These are phyloP conservation scores for Xylariales sp. DNA, from an alignment of 2,329 filamentous ascomycete species.

Conservation along the genomic window DNA sequence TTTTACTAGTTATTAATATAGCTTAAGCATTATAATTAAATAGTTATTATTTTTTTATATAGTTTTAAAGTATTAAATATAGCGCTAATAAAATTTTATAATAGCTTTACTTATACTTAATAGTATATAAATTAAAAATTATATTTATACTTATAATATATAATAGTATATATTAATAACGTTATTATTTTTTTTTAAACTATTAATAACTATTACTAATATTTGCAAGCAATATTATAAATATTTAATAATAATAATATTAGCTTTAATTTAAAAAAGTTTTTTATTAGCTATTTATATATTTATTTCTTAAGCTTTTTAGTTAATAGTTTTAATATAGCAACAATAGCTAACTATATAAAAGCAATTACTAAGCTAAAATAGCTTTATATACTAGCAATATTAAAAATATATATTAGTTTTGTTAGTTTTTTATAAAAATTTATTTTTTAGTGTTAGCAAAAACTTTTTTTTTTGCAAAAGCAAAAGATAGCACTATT, in stretches of 20 bases:
- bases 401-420: constrained; percentile 4
- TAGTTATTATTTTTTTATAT: constrained; percentile 6
- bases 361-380: constrained; percentile 4
- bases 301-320: background rate
- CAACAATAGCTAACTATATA: background rate
- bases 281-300: background rate
- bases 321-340: background rate
- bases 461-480: constrained; percentile 1
- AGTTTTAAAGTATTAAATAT: constrained; percentile 4
- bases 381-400: background rate
- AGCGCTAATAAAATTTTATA: constrained; percentile 1
- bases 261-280: background rate
- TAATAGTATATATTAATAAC: background rate
- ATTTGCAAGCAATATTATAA: background rate
- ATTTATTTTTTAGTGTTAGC: constrained; percentile 8
- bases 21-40: background rate
- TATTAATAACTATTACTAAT: background rate
- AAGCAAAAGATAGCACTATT: background rate
- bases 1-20: constrained; percentile 10
- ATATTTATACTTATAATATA: background rate
- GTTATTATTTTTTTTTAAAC: constrained; percentile 9
- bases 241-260: background rate
- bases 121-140: constrained; percentile 7
- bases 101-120: background rate
- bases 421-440: constrained; percentile 11